Evolutionary conservation across 176 grass and related monocot genomes (phyloP).

Genomic region (Alopecurus myosuroides): DNA sequence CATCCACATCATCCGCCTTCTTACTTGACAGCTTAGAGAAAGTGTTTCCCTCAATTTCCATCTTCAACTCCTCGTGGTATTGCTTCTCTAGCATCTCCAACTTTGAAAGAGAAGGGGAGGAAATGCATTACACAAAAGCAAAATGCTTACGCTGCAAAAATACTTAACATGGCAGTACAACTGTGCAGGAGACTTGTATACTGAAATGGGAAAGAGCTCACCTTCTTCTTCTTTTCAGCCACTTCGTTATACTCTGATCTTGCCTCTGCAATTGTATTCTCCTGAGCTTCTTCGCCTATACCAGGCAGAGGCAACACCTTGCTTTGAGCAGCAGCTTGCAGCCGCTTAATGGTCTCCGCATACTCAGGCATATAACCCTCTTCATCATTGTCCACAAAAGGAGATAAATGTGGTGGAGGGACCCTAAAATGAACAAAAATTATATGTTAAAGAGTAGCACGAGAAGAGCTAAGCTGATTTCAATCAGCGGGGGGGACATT

Average conservation of each 20-base stretch:
- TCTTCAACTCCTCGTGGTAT: slow-evolving; percentile 88
- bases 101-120: slow-evolving; percentile 36
- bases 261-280: slow-evolving; percentile 50
- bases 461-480: not conserved
- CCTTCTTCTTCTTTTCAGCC: slow-evolving; percentile 71
- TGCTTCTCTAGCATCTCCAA: slow-evolving; percentile 77
- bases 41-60: slow-evolving; percentile 56
- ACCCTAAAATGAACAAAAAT: slow-evolving; percentile 48
- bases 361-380: slow-evolving; percentile 97
- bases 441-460: not conserved
- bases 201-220: slow-evolving; percentile 26
- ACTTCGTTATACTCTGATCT: slow-evolving; percentile 57
- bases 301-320: slow-evolving; percentile 87
- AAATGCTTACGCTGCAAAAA: not conserved
- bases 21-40: slow-evolving; percentile 60
- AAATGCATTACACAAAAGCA: not conserved
- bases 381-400: slow-evolving; percentile 94
- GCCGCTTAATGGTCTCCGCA: slow-evolving; percentile 74
- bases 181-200: not conserved
- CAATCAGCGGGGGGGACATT: not conserved
- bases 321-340: slow-evolving; percentile 69
- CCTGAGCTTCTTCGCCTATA: slow-evolving; percentile 65
- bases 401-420: slow-evolving; percentile 94
- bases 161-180: not conserved
- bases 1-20: slow-evolving; percentile 34